Conservation (phyloP, 257 asterid genomes). For the Cynanchum wilfordii region DNA sequence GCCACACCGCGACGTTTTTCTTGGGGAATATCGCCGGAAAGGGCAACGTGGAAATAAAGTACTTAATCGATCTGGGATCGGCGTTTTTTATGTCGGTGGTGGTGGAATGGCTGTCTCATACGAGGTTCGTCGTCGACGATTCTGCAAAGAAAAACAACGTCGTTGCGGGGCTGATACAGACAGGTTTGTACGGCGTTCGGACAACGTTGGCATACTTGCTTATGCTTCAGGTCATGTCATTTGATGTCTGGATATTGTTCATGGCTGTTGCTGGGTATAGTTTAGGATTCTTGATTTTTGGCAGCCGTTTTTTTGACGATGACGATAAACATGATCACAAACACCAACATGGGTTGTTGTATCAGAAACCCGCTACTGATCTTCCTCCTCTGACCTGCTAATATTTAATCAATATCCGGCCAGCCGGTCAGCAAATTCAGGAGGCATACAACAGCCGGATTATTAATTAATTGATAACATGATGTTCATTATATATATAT, state of each 20-base stretch:
- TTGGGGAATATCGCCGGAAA: constrained; percentile 29
- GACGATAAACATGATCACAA: neutral
- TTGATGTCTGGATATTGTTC: constrained; percentile 58
- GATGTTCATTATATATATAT: too few species aligned
- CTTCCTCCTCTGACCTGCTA: constrained; percentile 6
- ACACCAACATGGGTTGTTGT: neutral
- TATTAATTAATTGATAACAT: too few species aligned
- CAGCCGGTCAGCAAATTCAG: neutral
- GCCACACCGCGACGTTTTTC: constrained; percentile 17
- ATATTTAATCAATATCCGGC: neutral
- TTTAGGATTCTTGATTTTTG: constrained; percentile 57
- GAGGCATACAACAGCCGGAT: neutral
- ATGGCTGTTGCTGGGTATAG: constrained; percentile 56
- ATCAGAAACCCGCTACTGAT: neutral
- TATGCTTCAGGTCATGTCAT: constrained; percentile 79
- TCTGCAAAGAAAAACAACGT: neutral
- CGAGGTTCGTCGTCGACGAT: constrained; percentile 14
- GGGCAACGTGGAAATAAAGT: constrained; percentile 33
- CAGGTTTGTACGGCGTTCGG: constrained; percentile 16
- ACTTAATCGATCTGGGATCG: constrained; percentile 39
- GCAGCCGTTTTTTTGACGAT: constrained; percentile 17
- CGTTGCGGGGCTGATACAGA: constrained; percentile 1
- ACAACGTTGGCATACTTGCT: constrained; percentile 45
- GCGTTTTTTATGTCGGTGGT: constrained; percentile 38
- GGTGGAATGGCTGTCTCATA: constrained; percentile 63